These are phyloP conservation scores for Canavalia gladiata DNA, from an alignment of 306 rosid genomes.

Conservation along the genomic window DNA sequence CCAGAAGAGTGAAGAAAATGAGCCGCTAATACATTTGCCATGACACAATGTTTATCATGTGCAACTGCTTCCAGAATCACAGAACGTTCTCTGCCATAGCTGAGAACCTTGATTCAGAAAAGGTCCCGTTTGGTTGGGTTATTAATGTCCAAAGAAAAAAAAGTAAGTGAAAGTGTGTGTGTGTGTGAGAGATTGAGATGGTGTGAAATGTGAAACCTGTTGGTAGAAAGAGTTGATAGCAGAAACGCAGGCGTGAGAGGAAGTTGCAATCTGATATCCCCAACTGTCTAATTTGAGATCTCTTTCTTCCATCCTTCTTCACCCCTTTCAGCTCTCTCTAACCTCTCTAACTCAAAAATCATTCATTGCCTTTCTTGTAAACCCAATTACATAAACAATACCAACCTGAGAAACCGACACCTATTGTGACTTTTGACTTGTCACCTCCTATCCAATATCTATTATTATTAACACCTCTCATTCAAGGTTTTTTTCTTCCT, in stretches of 20 bases:
- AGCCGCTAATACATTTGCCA: slow-evolving; percentile 84
- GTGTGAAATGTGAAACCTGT: slow-evolving; percentile 60
- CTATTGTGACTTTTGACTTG: neutral
- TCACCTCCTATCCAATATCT: neutral
- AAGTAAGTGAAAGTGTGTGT: neutral
- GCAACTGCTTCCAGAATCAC: slow-evolving; percentile 79
- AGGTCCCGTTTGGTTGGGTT: slow-evolving; percentile 31
- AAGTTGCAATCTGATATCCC: slow-evolving; percentile 78
- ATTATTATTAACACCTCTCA: neutral
- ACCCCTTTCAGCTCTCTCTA: neutral
- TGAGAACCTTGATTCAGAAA: slow-evolving; percentile 62
- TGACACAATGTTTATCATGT: slow-evolving; percentile 75
- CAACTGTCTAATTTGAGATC: slow-evolving; percentile 61
- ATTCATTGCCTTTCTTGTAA: no score
- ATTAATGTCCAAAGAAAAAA: neutral
- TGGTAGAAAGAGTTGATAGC: slow-evolving; percentile 76
- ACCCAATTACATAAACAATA: neutral
- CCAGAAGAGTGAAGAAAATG: slow-evolving; percentile 60
- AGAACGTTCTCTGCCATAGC: slow-evolving; percentile 74
- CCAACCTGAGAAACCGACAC: neutral
- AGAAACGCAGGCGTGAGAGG: slow-evolving; percentile 77
- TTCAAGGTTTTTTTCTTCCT: neutral
- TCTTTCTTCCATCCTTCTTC: slow-evolving; percentile 59
- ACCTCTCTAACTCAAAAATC: neutral
- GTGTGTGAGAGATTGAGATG: neutral